Percentiles rank a stretch among this genome's conserved stretches.
These are phyloP conservation scores for Gastrolobium bilobum DNA, from an alignment of 306 rosid species.

Conservation along the genomic window DNA sequence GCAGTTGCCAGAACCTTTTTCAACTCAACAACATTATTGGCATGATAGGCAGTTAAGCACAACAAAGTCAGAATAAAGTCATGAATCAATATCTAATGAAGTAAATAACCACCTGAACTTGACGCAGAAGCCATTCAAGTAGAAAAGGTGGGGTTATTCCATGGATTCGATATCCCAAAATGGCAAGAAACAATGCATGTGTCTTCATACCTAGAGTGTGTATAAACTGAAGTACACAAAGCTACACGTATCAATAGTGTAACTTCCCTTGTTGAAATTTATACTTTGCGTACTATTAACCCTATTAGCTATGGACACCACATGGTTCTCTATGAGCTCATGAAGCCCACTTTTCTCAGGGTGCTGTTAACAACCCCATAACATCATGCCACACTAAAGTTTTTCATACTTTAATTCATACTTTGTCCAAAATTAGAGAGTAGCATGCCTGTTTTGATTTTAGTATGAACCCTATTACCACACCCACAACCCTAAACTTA, in stretches of 20 bases:
- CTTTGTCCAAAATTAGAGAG: not conserved
- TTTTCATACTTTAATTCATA: slow-evolving; percentile 8
- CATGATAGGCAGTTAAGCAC: not conserved
- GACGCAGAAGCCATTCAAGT: slow-evolving; percentile 16
- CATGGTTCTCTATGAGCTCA: not conserved
- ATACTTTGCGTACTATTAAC: not conserved
- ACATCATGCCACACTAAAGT: not conserved
- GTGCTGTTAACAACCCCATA: not conserved
- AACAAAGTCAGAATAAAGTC: not conserved
- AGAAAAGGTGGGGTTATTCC: slow-evolving; percentile 11
- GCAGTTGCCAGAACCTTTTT: slow-evolving; percentile 2
- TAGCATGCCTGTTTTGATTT: not conserved
- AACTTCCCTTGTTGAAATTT: not conserved
- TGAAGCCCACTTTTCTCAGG: not conserved
- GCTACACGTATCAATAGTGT: not conserved
- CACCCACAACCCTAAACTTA: slow-evolving; percentile 13
- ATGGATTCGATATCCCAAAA: not conserved
- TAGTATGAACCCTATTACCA: slow-evolving; percentile 8
- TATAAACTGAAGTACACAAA: slow-evolving; percentile 2
- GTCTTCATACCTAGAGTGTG: slow-evolving; percentile 11
- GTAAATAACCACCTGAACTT: slow-evolving; percentile 12
- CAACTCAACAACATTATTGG: slow-evolving; percentile 8
- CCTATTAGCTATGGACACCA: not conserved
- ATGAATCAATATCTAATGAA: slow-evolving; percentile 1
- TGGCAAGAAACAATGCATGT: not conserved